phyloP scores from a whole-genome alignment of 2,329 filamentous ascomycete species.

The Colletotrichum musicola region DNA sequence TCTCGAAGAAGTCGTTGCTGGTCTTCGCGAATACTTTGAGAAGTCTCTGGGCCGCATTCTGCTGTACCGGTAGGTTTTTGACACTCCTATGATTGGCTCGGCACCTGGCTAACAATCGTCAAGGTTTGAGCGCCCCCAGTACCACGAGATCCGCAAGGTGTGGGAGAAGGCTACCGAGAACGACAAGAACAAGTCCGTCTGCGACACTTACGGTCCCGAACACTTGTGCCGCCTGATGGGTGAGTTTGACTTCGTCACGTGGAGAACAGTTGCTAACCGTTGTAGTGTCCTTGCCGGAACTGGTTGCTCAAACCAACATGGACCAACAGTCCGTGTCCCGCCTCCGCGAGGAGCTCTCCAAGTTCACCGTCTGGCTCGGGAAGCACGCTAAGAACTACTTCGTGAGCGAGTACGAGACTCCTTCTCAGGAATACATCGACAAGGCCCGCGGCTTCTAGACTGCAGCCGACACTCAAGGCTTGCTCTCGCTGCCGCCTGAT shows the following conservation, averaged over 20 bases:
- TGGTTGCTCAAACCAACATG: constrained; percentile 98
- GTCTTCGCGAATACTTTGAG: constrained; percentile 94
- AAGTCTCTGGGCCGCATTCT: constrained; percentile 88
- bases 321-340: constrained; percentile 90
- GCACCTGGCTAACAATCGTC: not conserved
- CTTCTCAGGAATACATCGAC: constrained; percentile 78
- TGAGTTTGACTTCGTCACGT: constrained; percentile 58
- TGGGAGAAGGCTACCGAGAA: constrained; percentile 74
- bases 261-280: constrained; percentile 25
- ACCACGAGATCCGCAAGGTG: constrained; percentile 79
- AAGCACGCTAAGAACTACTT: constrained; percentile 85
- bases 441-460: constrained; percentile 66
- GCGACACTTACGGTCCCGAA: constrained; percentile 92
- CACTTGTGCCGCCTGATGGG: constrained; percentile 91
- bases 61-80: constrained; percentile 74
- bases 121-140: constrained; percentile 92
- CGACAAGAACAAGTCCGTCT: constrained; percentile 76
- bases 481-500: too few species aligned
- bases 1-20: constrained; percentile 88
- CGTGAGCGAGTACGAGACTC: constrained; percentile 79
- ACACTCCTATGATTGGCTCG: not conserved
- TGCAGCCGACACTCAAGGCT: not conserved
- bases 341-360: constrained; percentile 88
- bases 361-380: constrained; percentile 87
- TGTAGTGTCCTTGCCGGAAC: constrained; percentile 88